Evolutionary conservation across 768 basidiomycete species (phyloP), one percentile per base, ranked within the genome.

Genomic region (Naematelia aurantialba): DNA sequence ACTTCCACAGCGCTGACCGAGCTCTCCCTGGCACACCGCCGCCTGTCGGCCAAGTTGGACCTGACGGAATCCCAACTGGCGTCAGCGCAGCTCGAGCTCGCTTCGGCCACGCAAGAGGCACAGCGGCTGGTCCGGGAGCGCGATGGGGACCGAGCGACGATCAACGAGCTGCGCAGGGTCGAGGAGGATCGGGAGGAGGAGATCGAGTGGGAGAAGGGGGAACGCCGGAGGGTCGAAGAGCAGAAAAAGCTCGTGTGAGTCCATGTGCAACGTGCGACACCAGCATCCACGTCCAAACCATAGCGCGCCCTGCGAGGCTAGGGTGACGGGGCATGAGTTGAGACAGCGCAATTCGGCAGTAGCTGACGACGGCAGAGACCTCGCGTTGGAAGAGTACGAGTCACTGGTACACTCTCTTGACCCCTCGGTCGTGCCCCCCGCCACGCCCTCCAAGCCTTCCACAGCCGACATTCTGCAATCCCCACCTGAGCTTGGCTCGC

Each of bases 1-100:
- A 55, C 69, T 1, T 70, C 69, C 4, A 73, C 67, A 12, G 69
- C 74, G 8, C 65, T 78, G 11, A 58, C 68, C 1, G 72, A 76
- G 52, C 67, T 78, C 1, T 68, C 73, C 0, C 68, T 78, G 2
- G 78, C 78, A 2, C 78, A 78, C 54, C 59, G 78, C 1, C 65
- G 74, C 3, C 62, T 78, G 10, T 73, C 70, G 0, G 59, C 72
- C 17, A 76, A 76, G 53, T 59, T 77, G 1, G 74, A 75, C 53
- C 42, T 72, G 11, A 70, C 74, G 0, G 76, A 76, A 46, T 58
- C 58, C 5, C 25, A 55, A 10, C 61, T 74, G 19, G 30, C 57
- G 0, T 44, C 62, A 3, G 51, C 58, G 1, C 57, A 61, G 45
- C 59, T 62, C 1, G 63, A 71, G 22, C 48, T 68, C 3, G 63